A percentile compares a stretch with the other conserved stretches of the same genome.
Evolutionary conservation across 768 basidiomycete species (phyloP).

Genomic region (Suillus placidus): DNA sequence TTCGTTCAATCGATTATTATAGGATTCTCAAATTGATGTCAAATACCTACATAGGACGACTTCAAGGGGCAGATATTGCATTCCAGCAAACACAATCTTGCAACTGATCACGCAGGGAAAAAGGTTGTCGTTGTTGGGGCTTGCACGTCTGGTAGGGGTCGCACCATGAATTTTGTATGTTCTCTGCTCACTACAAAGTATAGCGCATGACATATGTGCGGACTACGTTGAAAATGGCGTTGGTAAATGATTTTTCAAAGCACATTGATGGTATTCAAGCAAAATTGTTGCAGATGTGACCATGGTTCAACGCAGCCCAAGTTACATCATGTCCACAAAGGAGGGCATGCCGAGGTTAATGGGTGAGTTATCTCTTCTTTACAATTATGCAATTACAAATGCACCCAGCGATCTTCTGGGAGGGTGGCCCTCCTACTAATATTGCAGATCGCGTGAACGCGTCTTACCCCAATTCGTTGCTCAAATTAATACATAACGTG

Average conservation of each 20-base stretch:
- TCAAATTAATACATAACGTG: conserved; percentile 37
- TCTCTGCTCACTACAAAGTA: conserved; percentile 16
- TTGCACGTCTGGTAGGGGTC: conserved; percentile 54
- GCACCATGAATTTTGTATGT: not conserved
- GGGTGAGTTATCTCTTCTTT: conserved; percentile 17
- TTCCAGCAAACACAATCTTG: conserved; percentile 56
- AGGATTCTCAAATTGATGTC: not conserved
- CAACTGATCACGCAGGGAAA: conserved; percentile 62
- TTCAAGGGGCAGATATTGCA: conserved; percentile 69
- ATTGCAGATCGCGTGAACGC: conserved; percentile 57
- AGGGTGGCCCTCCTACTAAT: conserved; percentile 50
- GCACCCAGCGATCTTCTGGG: conserved; percentile 37
- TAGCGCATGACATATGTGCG: conserved; percentile 52
- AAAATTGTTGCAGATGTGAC: conserved; percentile 39
- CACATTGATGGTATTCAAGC: not conserved
- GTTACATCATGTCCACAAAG: conserved; percentile 52
- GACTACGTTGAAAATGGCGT: conserved; percentile 49
- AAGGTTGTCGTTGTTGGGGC: conserved; percentile 73
- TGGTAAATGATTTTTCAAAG: conserved; percentile 32
- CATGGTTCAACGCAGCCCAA: conserved; percentile 54
- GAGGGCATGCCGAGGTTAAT: conserved; percentile 38
- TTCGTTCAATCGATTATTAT: conserved; percentile 20
- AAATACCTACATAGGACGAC: conserved; percentile 39
- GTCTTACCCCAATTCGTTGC: conserved; percentile 43
- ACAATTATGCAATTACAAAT: conserved; percentile 15